phyloP scores from a whole-genome alignment of 768 basidiomycete genomes.

The Boletus eberwhitei region DNA sequence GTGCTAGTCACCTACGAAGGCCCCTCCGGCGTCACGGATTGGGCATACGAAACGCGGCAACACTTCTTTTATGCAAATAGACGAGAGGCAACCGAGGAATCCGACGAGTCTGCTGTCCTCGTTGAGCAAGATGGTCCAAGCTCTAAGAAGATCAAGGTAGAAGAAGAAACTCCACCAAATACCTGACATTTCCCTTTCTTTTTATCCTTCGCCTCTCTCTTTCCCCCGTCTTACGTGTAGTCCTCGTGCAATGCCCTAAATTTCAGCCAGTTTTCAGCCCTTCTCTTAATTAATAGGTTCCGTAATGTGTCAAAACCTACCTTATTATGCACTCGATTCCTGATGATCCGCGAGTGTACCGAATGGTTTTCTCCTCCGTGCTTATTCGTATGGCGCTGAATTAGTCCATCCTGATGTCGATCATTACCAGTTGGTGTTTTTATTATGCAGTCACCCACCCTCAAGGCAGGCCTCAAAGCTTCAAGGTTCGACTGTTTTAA shows the following conservation, averaged over 20 bases:
- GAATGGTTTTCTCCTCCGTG: neutral
- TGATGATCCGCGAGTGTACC: constrained; percentile 3
- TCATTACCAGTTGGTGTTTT: neutral
- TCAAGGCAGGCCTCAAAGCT: no score
- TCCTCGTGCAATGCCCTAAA: neutral
- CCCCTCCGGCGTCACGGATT: constrained; percentile 27
- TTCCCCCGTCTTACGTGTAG: neutral
- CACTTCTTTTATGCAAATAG: constrained; percentile 16
- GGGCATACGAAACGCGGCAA: constrained; percentile 28
- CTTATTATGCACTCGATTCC: constrained; percentile 14
- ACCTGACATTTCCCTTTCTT: constrained; percentile 1
- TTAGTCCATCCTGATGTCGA: neutral
- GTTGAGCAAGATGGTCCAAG: constrained; percentile 16
- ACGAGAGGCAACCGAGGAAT: constrained; percentile 23
- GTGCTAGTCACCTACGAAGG: constrained; percentile 36
- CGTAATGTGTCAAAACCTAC: neutral
- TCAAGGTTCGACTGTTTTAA: neutral
- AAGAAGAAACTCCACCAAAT: constrained; percentile 8
- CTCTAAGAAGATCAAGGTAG: constrained; percentile 22
- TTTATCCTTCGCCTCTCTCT: neutral
- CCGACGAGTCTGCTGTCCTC: constrained; percentile 25
- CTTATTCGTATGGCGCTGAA: neutral
- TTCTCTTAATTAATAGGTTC: neutral
- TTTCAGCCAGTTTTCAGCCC: neutral
- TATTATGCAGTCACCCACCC: neutral